These are phyloP conservation scores for Penicillium sp. DNA, from an alignment of 2,329 filamentous ascomycete genomes.

Conservation along the genomic window DNA sequence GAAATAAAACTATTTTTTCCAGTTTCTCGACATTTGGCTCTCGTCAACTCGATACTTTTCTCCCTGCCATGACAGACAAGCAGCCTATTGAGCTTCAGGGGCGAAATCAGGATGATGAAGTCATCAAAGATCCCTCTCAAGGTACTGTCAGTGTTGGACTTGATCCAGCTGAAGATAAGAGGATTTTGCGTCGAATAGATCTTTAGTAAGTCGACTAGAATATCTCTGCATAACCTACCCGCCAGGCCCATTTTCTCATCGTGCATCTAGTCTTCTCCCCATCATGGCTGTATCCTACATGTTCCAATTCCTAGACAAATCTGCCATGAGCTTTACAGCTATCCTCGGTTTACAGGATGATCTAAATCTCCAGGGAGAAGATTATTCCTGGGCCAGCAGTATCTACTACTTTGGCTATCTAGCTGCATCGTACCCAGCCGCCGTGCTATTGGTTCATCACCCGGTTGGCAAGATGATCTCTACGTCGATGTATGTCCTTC, in stretches of 20 bases:
- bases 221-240: too few relatives aligned
- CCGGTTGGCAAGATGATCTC: constrained; percentile 4
- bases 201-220: neutral
- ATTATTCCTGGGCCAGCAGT: constrained; percentile 4
- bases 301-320: constrained; percentile 6
- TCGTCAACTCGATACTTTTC: too few relatives aligned
- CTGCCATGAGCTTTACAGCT: neutral
- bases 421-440: neutral
- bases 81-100: neutral
- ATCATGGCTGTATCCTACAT: constrained; percentile 1
- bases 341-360: neutral
- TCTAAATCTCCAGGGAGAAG: neutral
- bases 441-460: neutral
- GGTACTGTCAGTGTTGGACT: neutral
- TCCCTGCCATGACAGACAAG: neutral
- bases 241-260: too few relatives aligned
- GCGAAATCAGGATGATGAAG: neutral
- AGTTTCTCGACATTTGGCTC: too few relatives aligned
- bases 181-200: neutral
- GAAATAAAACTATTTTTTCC: too few relatives aligned
- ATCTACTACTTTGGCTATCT: constrained; percentile 6
- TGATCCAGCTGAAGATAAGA: neutral
- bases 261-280: neutral
- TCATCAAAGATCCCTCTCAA: neutral
- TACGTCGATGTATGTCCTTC: neutral